Evolutionary conservation across 495 filamentous ascomycete species (phyloP).

Genomic region (Annulohypoxylon maeteangense): DNA sequence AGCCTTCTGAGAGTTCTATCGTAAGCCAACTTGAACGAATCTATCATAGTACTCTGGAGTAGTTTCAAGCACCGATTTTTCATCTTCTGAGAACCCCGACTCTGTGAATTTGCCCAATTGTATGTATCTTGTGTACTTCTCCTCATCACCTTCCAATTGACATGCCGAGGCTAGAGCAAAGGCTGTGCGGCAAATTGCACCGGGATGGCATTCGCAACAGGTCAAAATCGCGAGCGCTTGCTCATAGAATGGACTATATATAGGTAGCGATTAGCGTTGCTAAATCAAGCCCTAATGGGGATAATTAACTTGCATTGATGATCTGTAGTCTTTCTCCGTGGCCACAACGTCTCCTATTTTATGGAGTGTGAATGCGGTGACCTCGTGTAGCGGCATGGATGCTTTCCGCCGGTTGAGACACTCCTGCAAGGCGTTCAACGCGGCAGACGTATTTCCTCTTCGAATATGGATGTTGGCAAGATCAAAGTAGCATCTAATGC

Average conservation of each 20-base stretch:
- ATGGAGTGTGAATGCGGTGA: constrained; percentile 5
- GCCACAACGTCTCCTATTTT: neutral
- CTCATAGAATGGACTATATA: neutral
- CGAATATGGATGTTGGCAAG: neutral
- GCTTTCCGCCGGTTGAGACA: neutral
- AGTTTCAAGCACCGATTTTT: neutral
- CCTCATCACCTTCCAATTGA: neutral
- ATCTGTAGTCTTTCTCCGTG: neutral
- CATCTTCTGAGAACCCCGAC: neutral
- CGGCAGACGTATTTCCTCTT: neutral
- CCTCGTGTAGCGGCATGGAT: constrained; percentile 3
- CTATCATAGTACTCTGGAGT: neutral
- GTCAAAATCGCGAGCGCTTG: constrained; percentile 3
- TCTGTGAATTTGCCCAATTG: neutral
- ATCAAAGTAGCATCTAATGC: constrained; percentile 5
- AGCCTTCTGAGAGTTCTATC: neutral
- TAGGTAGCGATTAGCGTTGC: neutral
- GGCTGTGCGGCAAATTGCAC: constrained; percentile 1
- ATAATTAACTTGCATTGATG: neutral
- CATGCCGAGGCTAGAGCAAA: neutral
- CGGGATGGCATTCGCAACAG: constrained; percentile 2
- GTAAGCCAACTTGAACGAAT: constrained; percentile 9
- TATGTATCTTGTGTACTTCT: neutral
- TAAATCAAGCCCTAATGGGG: neutral
- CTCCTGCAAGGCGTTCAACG: neutral